Evolutionary conservation across 208 protist species (phyloP).

Genomic region (Leishmania major): DNA sequence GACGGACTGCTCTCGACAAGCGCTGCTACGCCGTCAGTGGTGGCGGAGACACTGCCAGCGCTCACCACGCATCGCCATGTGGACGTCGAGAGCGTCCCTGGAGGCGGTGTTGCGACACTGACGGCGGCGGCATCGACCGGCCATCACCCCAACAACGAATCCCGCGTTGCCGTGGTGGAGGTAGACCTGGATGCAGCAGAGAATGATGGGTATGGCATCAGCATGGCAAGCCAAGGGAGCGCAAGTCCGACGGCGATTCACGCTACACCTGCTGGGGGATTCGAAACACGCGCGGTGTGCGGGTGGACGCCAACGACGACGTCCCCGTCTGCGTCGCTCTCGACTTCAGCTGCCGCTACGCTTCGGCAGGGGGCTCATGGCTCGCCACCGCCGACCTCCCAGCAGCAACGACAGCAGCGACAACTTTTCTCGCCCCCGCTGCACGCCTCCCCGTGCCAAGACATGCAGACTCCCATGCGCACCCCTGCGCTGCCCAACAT

Average conservation of each 20-base stretch:
- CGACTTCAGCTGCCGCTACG: background rate
- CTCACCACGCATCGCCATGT: conserved; percentile 2
- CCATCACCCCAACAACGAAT: background rate
- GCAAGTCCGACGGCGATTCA: background rate
- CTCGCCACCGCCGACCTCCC: conserved; percentile 1
- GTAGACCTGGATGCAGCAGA: conserved; percentile 22
- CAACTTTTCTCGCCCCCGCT: background rate
- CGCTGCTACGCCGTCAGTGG: background rate
- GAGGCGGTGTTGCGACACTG: background rate
- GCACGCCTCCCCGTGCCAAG: conserved; percentile 1
- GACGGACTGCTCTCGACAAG: conserved; percentile 7
- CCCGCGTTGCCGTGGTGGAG: conserved; percentile 13
- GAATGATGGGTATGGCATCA: background rate
- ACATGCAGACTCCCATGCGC: conserved; percentile 19
- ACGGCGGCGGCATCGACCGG: background rate
- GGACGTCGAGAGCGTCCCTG: conserved; percentile 1
- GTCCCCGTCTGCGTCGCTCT: background rate
- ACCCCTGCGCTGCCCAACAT: conserved; percentile 29
- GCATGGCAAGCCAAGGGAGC: background rate
- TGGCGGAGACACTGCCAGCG: conserved; percentile 3
- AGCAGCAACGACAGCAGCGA: background rate
- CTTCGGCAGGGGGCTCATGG: background rate
- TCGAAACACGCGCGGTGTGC: background rate
- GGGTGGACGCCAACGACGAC: background rate
- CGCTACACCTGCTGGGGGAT: background rate